phyloP scores from a whole-genome alignment of 148 eudicot species.

The Agrostemma githago region DNA sequence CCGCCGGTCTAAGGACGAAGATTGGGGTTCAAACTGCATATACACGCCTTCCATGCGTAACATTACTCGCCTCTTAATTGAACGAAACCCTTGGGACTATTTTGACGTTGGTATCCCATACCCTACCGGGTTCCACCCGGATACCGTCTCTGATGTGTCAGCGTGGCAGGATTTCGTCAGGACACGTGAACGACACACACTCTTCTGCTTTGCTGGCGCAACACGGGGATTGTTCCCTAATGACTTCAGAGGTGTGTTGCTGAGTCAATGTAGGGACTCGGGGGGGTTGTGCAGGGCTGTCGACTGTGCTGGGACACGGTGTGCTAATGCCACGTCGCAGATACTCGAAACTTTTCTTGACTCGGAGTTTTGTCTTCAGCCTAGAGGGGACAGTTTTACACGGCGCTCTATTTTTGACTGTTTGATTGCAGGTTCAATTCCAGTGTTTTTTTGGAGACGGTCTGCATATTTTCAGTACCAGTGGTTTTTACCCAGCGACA shows the following conservation, averaged over 20 bases:
- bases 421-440: constrained; percentile 92
- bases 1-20: constrained; percentile 46
- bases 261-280: constrained; percentile 55
- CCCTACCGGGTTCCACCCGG: constrained; percentile 87
- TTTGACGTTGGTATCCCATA: constrained; percentile 58
- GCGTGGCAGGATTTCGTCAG: constrained; percentile 59
- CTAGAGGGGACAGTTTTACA: constrained; percentile 86
- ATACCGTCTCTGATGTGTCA: constrained; percentile 25
- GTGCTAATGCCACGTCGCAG: constrained; percentile 54
- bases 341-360: constrained; percentile 62
- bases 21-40: constrained; percentile 62
- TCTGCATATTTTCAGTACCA: constrained; percentile 79
- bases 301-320: constrained; percentile 56
- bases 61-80: constrained; percentile 47
- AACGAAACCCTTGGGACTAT: constrained; percentile 47
- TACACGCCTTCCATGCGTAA: constrained; percentile 53
- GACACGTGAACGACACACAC: constrained; percentile 36
- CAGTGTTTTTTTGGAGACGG: constrained; percentile 85
- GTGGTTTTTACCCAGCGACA: constrained; percentile 75
- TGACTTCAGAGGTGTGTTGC: constrained; percentile 60
- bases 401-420: constrained; percentile 87
- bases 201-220: constrained; percentile 77
- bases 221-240: constrained; percentile 57
- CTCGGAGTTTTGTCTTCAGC: constrained; percentile 82
- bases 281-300: constrained; percentile 53